These are phyloP conservation scores for Pseudogymnoascus sp. DNA, from an alignment of 2,329 filamentous ascomycete species.

Conservation along the genomic window DNA sequence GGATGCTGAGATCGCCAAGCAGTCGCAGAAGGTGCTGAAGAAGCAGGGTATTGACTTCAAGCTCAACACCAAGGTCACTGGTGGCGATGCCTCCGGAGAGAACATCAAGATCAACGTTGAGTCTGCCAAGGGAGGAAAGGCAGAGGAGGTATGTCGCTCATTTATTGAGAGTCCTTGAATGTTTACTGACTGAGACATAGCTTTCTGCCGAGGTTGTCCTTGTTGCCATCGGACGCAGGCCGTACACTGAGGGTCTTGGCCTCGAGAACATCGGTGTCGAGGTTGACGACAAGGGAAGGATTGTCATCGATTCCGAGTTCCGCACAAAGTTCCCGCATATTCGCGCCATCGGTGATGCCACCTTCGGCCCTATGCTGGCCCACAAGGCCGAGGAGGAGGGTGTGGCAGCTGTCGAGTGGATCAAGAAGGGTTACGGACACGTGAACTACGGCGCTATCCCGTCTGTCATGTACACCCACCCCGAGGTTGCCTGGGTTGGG, in stretches of 20 bases:
- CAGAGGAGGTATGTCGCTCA: slow-evolving; percentile 62
- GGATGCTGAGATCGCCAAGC: slow-evolving; percentile 89
- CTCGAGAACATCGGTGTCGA: slow-evolving; percentile 92
- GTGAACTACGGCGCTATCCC: slow-evolving; percentile 98
- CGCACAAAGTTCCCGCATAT: slow-evolving; percentile 97
- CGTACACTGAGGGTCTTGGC: slow-evolving; percentile 85
- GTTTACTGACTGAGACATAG: slow-evolving; percentile 35
- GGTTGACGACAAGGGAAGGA: slow-evolving; percentile 83
- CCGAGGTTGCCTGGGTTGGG: slow-evolving; percentile 96
- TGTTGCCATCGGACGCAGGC: slow-evolving; percentile 90
- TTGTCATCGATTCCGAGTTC: slow-evolving; percentile 98
- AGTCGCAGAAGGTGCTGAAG: slow-evolving; percentile 80
- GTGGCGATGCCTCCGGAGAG: slow-evolving; percentile 72
- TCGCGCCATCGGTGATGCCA: slow-evolving; percentile 90
- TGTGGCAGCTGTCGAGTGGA: slow-evolving; percentile 90
- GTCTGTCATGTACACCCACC: slow-evolving; percentile 99
- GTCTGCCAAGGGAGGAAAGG: slow-evolving; percentile 91
- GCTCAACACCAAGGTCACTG: slow-evolving; percentile 88
- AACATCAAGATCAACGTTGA: slow-evolving; percentile 78
- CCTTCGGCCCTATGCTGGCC: slow-evolving; percentile 96
- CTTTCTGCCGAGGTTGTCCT: slow-evolving; percentile 92
- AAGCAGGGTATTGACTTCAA: slow-evolving; percentile 99
- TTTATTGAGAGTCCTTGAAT: neutral
- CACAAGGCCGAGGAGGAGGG: slow-evolving; percentile 99
- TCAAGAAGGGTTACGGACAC: slow-evolving; percentile 95